A percentile compares a stretch with the other conserved stretches of the same genome.
Evolutionary conservation across 345 rosid genomes (phyloP).

Genomic region (Adansonia digitata): DNA sequence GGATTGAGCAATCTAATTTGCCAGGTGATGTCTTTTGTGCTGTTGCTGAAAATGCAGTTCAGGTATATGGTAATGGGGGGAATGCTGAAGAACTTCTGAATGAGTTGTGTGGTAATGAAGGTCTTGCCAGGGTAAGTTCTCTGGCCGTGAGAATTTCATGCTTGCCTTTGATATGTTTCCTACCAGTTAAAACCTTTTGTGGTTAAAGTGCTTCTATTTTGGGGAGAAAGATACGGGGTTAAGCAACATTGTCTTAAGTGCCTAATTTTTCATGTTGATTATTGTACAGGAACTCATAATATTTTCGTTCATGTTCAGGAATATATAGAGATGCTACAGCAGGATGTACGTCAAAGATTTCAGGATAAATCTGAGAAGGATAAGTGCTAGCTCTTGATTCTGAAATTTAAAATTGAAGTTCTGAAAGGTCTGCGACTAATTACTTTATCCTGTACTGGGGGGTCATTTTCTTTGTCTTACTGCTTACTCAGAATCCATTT

Average conservation of each 20-base stretch:
- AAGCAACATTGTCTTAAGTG: background rate
- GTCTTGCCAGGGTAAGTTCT: conserved; percentile 51
- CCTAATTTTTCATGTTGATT: background rate
- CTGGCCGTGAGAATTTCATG: background rate
- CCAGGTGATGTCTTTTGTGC: conserved; percentile 58
- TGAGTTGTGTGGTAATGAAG: conserved; percentile 54
- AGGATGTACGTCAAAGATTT: conserved; percentile 38
- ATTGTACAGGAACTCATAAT: background rate
- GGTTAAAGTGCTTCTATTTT: background rate
- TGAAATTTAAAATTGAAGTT: background rate
- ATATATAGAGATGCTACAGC: conserved; percentile 53
- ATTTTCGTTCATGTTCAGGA: conserved; percentile 41
- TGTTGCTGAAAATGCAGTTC: conserved; percentile 52
- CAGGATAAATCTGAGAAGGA: conserved; percentile 27
- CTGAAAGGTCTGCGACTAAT: background rate
- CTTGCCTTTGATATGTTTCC: background rate
- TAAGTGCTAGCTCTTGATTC: conserved; percentile 1
- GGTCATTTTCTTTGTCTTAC: conserved; percentile 16
- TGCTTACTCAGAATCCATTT: background rate
- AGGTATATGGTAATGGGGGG: conserved; percentile 22
- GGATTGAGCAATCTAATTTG: conserved; percentile 44
- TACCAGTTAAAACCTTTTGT: background rate
- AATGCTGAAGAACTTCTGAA: conserved; percentile 38
- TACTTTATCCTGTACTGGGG: background rate
- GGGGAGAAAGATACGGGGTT: background rate